Percentiles rank a stretch among this genome's conserved stretches.
These are phyloP conservation scores for Saturnispora halmiae DNA, from an alignment of 805 yeast species.

Conservation along the genomic window DNA sequence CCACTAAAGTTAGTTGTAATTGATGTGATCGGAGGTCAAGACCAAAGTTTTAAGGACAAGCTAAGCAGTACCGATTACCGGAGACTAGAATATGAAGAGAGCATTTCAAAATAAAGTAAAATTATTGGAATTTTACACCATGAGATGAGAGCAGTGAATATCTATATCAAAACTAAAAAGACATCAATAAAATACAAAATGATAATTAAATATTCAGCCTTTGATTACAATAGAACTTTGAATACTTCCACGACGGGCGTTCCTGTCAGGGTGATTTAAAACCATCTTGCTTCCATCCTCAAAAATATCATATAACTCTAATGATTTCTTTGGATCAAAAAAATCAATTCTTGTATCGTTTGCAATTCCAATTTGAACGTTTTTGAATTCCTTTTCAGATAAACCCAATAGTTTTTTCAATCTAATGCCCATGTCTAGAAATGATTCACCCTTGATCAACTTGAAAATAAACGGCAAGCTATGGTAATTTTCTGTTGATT, in stretches of 20 bases:
- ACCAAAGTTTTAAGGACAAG: conserved; percentile 49
- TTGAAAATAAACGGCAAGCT: conserved; percentile 81
- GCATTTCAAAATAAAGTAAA: too few relatives aligned
- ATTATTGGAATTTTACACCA: too few relatives aligned
- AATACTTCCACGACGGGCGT: conserved; percentile 43
- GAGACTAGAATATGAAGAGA: conserved; percentile 26
- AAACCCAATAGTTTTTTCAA: conserved; percentile 63
- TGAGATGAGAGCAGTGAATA: too few relatives aligned
- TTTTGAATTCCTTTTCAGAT: conserved; percentile 72
- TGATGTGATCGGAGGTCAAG: conserved; percentile 54
- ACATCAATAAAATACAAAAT: background rate
- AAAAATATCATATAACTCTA: conserved; percentile 42
- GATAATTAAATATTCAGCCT: conserved; percentile 17
- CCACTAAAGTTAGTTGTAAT: conserved; percentile 44
- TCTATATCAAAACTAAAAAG: background rate
- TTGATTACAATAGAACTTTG: conserved; percentile 56
- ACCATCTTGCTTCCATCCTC: conserved; percentile 39
- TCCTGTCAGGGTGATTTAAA: conserved; percentile 81
- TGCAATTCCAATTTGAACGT: conserved; percentile 56
- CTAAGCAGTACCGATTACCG: conserved; percentile 80
- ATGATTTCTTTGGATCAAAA: conserved; percentile 42
- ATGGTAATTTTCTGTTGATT: conserved; percentile 55
- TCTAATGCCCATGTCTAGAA: conserved; percentile 54
- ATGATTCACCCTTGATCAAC: conserved; percentile 57
- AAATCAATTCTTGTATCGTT: conserved; percentile 31